Evolutionary conservation across 306 rosid genomes (phyloP).

Genomic region (Quercus gilva): DNA sequence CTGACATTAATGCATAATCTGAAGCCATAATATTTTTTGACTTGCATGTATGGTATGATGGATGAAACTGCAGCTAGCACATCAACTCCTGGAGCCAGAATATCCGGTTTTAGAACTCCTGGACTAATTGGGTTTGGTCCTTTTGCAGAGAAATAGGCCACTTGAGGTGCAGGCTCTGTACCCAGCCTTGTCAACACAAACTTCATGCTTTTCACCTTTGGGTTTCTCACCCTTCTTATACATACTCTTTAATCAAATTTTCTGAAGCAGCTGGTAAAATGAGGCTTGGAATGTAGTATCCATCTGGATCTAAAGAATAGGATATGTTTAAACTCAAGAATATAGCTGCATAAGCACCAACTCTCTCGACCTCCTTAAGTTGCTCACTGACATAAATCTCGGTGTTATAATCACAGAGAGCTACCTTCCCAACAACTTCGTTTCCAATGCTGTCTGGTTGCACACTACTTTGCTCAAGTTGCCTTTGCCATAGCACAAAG

Average conservation of each 20-base stretch:
- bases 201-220: neutral
- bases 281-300: neutral
- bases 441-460: neutral
- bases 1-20: neutral
- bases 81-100: neutral
- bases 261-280: neutral
- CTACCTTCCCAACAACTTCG: constrained; percentile 12
- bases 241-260: neutral
- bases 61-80: neutral
- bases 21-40: neutral
- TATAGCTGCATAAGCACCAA: constrained; percentile 6
- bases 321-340: neutral
- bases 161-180: constrained; percentile 6
- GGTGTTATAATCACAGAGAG: neutral
- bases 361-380: neutral
- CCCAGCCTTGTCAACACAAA: neutral
- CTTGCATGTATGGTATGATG: neutral
- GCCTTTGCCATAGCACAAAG: constrained; percentile 5
- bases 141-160: constrained; percentile 4
- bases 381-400: neutral
- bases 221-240: neutral
- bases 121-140: constrained; percentile 6
- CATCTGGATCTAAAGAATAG: too few species aligned
- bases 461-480: neutral
- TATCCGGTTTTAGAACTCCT: constrained; percentile 6